phyloP scores from a whole-genome alignment of 2,329 filamentous ascomycete genomes.

The Peltaster fructicola region DNA sequence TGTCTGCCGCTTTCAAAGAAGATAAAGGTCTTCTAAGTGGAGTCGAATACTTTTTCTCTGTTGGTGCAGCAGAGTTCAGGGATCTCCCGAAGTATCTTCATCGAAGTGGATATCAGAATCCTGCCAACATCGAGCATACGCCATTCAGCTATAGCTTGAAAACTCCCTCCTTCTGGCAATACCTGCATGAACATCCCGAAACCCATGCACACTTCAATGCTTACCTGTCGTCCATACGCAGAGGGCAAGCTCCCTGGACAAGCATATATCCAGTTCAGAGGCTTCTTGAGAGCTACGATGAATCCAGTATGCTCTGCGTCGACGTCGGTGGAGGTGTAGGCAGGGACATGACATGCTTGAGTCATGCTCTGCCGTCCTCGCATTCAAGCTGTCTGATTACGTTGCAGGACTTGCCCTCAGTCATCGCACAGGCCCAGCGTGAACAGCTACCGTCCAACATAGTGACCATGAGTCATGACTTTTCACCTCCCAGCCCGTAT shows the following conservation, averaged over 20 bases:
- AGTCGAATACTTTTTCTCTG: constrained; percentile 5
- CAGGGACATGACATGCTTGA: constrained; percentile 5
- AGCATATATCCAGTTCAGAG: constrained; percentile 1
- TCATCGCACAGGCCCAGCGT: constrained; percentile 7
- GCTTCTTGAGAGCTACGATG: constrained; percentile 5
- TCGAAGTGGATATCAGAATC: constrained; percentile 5
- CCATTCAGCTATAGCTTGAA: constrained; percentile 6
- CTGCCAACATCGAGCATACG: constrained; percentile 3
- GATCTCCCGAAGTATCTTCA: constrained; percentile 6
- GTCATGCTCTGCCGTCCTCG: constrained; percentile 1
- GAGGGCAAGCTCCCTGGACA: constrained; percentile 4
- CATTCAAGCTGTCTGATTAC: constrained; percentile 4
- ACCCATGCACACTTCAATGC: constrained; percentile 4
- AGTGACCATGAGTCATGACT: constrained; percentile 5
- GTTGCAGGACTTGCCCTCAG: constrained; percentile 9
- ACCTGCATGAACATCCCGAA: constrained; percentile 1
- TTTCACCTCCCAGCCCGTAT: constrained; percentile 5
- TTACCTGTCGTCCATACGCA: constrained; percentile 4
- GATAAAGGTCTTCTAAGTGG: constrained; percentile 5
- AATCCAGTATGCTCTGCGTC: constrained; percentile 6
- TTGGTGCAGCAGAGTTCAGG: constrained; percentile 2
- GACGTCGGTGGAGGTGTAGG: constrained; percentile 12
- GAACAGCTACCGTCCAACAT: constrained; percentile 1
- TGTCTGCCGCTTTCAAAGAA: constrained; percentile 5
- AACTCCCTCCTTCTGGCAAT: constrained; percentile 3